A percentile compares a stretch with the other conserved stretches of the same genome.
Evolutionary conservation across 768 basidiomycete species (phyloP).

Genomic region (Psilocybe azurescens): DNA sequence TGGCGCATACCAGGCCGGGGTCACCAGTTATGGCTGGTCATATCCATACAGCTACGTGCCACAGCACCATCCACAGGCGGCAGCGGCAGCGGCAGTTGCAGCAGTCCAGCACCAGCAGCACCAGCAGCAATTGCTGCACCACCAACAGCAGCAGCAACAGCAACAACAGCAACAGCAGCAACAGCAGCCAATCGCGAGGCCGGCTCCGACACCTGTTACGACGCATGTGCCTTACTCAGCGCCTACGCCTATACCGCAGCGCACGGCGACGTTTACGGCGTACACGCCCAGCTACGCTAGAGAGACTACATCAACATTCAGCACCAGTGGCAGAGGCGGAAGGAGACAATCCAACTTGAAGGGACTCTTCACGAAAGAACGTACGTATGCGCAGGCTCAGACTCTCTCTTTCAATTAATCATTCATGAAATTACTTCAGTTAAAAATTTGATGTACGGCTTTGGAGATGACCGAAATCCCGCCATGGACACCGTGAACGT

Average conservation of each 20-base stretch:
- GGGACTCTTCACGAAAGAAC: conserved; percentile 81
- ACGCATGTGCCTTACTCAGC: conserved; percentile 29
- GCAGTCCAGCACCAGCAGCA: conserved; percentile 9
- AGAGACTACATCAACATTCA: conserved; percentile 47
- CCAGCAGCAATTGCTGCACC: neutral
- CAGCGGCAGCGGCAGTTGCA: conserved; percentile 24
- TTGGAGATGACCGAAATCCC: conserved; percentile 90
- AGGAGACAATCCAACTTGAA: conserved; percentile 73
- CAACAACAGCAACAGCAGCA: conserved; percentile 22
- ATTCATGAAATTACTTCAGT: conserved; percentile 41
- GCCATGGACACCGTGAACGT: conserved; percentile 88
- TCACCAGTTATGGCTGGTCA: conserved; percentile 76
- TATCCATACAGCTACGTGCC: conserved; percentile 70
- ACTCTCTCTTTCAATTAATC: neutral
- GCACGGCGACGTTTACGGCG: conserved; percentile 58
- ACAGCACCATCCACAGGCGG: conserved; percentile 36
- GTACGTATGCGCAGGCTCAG: conserved; percentile 46
- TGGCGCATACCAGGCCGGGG: conserved; percentile 62
- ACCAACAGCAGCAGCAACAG: conserved; percentile 4
- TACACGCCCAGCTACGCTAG: conserved; percentile 58
- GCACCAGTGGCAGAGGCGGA: conserved; percentile 50
- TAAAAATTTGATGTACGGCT: conserved; percentile 89
- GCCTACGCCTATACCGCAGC: conserved; percentile 37
- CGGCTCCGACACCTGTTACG: conserved; percentile 24
- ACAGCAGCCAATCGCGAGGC: conserved; percentile 24